A percentile compares a stretch with the other conserved stretches of the same genome.
Evolutionary conservation across 148 eudicot genomes (phyloP).

Genomic region (Diospyros kaki): DNA sequence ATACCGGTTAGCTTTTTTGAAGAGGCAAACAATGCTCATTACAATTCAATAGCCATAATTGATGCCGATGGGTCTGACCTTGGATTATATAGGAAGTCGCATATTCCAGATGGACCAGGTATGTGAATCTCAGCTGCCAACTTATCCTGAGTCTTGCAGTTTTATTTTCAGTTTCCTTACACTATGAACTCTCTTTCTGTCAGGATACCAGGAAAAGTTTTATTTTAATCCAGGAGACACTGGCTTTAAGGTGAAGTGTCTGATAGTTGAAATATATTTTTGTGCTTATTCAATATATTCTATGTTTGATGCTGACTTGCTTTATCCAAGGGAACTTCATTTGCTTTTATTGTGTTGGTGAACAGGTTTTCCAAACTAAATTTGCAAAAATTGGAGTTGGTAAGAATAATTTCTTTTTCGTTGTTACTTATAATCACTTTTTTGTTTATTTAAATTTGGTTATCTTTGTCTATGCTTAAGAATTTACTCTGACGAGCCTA

Average conservation of each 20-base stretch:
- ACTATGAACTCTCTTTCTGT: slow-evolving; percentile 3
- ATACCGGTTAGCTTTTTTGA: slow-evolving; percentile 98
- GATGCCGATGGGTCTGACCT: slow-evolving; percentile 97
- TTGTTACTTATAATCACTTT: background rate
- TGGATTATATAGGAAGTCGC: slow-evolving; percentile 93
- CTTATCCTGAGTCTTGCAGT: slow-evolving; percentile 1
- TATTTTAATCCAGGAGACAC: slow-evolving; percentile 96
- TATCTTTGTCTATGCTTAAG: no score
- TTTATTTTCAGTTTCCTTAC: background rate
- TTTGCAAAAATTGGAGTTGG: slow-evolving; percentile 98
- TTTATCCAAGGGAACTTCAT: slow-evolving; percentile 14
- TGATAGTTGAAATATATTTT: background rate
- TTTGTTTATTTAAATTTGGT: background rate
- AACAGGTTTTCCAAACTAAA: slow-evolving; percentile 87
- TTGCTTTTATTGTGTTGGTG: slow-evolving; percentile 21
- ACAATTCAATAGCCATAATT: slow-evolving; percentile 85
- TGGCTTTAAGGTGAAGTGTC: slow-evolving; percentile 75
- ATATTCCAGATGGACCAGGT: slow-evolving; percentile 99
- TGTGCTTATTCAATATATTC: background rate
- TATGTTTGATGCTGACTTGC: slow-evolving; percentile 5
- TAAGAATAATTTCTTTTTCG: slow-evolving; percentile 29
- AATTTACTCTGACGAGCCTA: background rate
- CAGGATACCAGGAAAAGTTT: slow-evolving; percentile 97
- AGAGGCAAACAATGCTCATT: slow-evolving; percentile 96
- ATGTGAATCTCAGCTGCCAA: slow-evolving; percentile 1